A percentile compares a stretch with the other conserved stretches of the same genome.
phyloP scores from a whole-genome alignment of 1,284 basidiomycete species.

The Meira nashicola region DNA sequence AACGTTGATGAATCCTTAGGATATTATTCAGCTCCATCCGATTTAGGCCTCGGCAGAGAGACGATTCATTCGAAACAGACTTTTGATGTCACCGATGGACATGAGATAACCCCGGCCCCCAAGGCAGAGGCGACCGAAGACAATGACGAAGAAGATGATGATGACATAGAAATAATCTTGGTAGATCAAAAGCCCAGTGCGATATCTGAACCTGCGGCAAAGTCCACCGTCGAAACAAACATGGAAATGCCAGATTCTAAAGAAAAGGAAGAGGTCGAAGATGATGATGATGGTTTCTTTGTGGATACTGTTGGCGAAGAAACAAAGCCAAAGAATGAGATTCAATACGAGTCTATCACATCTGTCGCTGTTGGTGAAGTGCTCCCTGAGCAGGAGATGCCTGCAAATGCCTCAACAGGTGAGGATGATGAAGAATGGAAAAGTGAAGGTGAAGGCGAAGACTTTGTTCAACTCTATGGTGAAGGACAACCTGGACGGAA shows the following conservation, averaged over 20 bases:
- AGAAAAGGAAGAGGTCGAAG: constrained; percentile 5
- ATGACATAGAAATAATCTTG: background rate
- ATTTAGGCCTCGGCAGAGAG: no score
- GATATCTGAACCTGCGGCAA: background rate
- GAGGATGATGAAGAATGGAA: constrained; percentile 9
- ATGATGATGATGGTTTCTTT: constrained; percentile 27
- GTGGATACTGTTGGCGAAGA: constrained; percentile 10
- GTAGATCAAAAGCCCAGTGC: background rate
- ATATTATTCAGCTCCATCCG: no score
- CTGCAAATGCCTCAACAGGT: background rate
- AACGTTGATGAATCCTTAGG: no score
- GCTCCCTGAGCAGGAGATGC: background rate
- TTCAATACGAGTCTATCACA: constrained; percentile 14
- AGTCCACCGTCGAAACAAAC: background rate
- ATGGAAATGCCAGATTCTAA: no score
- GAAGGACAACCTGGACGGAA: constrained; percentile 12
- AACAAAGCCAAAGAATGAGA: background rate
- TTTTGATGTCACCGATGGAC: no score
- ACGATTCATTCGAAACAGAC: no score
- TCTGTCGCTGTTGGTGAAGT: background rate
- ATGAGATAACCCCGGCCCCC: no score
- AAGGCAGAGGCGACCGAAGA: background rate
- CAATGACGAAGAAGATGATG: background rate
- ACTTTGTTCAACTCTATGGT: constrained; percentile 15
- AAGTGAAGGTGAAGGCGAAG: constrained; percentile 13